These are phyloP conservation scores for Polysphondylium violaceum DNA, from an alignment of 78 protist genomes.

Conservation along the genomic window DNA sequence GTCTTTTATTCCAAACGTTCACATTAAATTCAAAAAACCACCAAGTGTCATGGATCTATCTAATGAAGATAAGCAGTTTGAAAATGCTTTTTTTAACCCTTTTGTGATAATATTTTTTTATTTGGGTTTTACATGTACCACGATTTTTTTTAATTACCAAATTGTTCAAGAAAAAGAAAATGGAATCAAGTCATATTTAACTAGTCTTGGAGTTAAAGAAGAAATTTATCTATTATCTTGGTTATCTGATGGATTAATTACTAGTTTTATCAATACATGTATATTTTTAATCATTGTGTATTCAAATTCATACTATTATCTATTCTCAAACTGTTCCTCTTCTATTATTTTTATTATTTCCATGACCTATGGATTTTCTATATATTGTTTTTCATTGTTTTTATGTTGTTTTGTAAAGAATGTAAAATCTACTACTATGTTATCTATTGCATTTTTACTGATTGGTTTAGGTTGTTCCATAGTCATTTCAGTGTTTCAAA, in stretches of 20 bases:
- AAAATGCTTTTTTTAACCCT: no score
- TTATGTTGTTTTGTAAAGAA: no score
- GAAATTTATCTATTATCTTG: constrained; percentile 20
- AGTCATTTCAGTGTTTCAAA: no score
- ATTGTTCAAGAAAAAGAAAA: constrained; percentile 39
- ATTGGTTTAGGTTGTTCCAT: no score
- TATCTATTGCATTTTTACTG: no score
- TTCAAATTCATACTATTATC: not conserved
- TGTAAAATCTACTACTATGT: no score
- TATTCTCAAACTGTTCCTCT: not conserved
- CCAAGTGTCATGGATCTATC: no score
- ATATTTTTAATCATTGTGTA: constrained; percentile 23
- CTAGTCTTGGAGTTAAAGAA: constrained; percentile 25
- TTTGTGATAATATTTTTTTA: no score
- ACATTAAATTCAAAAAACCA: no score
- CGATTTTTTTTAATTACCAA: constrained; percentile 10
- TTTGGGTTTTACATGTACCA: no score
- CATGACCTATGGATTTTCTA: constrained; percentile 27
- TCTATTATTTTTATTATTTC: constrained; percentile 13
- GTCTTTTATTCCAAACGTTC: no score
- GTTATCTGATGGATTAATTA: constrained; percentile 17
- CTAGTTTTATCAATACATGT: not conserved
- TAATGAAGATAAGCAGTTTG: no score
- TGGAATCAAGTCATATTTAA: constrained; percentile 10
- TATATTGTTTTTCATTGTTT: not conserved